Conservation (phyloP, 805 yeast species). For the Ogataea dorogensis region DNA sequence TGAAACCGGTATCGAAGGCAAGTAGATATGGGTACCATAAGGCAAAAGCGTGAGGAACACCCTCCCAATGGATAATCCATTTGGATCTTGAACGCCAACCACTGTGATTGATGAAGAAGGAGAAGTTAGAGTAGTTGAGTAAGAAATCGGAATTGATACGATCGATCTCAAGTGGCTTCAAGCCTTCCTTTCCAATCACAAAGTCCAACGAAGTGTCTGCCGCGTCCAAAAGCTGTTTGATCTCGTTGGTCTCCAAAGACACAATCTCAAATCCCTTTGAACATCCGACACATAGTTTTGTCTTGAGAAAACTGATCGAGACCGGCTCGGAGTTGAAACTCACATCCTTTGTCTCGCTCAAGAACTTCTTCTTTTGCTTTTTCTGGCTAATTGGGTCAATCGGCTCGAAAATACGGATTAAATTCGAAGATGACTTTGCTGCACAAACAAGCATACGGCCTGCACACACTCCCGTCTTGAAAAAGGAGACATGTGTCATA, state of each 20-base stretch:
- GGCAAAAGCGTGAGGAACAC: slow-evolving; percentile 88
- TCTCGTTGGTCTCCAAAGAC: slow-evolving; percentile 75
- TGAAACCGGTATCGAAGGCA: slow-evolving; percentile 86
- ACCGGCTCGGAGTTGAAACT: slow-evolving; percentile 86
- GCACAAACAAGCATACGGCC: slow-evolving; percentile 89
- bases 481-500: slow-evolving; percentile 83
- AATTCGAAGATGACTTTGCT: slow-evolving; percentile 76
- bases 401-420: slow-evolving; percentile 85
- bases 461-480: slow-evolving; percentile 89
- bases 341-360: slow-evolving; percentile 70
- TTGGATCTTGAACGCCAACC: slow-evolving; percentile 96
- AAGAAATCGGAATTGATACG: slow-evolving; percentile 86
- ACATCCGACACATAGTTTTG: slow-evolving; percentile 91
- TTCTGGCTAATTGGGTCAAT: slow-evolving; percentile 64
- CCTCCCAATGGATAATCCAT: slow-evolving; percentile 97
- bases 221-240: slow-evolving; percentile 91
- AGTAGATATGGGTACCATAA: slow-evolving; percentile 90
- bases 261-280: slow-evolving; percentile 95
- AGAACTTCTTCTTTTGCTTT: slow-evolving; percentile 67
- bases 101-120: slow-evolving; percentile 89
- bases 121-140: slow-evolving; percentile 86
- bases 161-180: slow-evolving; percentile 89
- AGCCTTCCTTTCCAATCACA: slow-evolving; percentile 76
- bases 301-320: slow-evolving; percentile 84
- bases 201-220: slow-evolving; percentile 97